Evolutionary conservation across 805 yeast genomes (phyloP), one percentile per base, ranked within the genome.

Genomic region (Schwanniomyces occidentalis): DNA sequence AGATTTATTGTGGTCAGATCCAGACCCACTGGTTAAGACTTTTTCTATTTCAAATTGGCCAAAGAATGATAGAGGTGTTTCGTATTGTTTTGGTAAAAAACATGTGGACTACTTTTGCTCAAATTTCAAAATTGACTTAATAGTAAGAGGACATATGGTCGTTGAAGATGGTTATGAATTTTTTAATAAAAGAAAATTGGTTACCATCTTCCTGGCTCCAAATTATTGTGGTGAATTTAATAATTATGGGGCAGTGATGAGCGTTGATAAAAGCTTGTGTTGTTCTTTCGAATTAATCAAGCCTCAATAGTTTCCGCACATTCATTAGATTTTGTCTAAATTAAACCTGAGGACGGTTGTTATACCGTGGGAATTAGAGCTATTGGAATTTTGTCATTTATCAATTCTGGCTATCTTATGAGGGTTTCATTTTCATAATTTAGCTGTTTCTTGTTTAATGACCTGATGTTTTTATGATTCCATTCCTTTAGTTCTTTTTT

Each of bases 141-240:
- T 85, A 43, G 86, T 84, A 29, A 66, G 95, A 50, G 95, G 91
- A 6, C 95, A 85, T 55, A 85, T 85, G 95, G 93, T 85, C 28
- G 95, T 85, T 21, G 91, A 85, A 56, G 91, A 85, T 53, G 95
- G 95, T 2, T 85, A 85, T 54, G 93, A 85, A 54, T 85, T 85
- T 54, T 85, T 82, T 55, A 81, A 80, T 40, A 80, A 78, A 52
- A 66, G 88, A 48, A 80, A 79, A 55, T 64, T 85, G 38, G 93
- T 85, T 1, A 85, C 95, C 0, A 79, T 85, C 1, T 85, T 85
- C 51, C 76, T 81, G 44, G 95, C 93, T 4, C 95, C 95, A 3
- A 85, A 85, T 53, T 85, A 85, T 51, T 82, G 90, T 63, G 90
- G 90, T 5, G 89, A 82, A 54, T 82, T 82, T 58, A 79, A 81